A percentile compares a stretch with the other conserved stretches of the same genome.
phyloP scores from a whole-genome alignment of 2,329 filamentous ascomycete species.

The Nigrospora osmanthi region DNA sequence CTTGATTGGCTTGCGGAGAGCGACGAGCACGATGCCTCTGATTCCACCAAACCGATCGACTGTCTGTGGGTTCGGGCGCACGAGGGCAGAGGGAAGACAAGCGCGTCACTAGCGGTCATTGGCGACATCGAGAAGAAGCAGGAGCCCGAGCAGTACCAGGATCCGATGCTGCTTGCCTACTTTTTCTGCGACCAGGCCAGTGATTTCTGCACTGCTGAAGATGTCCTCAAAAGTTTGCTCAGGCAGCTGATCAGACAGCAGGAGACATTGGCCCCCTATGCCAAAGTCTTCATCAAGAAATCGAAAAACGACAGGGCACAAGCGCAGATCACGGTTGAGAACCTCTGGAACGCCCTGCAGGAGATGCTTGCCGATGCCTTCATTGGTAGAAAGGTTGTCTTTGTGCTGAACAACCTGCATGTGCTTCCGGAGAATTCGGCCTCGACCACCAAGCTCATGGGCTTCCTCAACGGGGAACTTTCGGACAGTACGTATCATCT shows the following conservation, averaged over 20 bases:
- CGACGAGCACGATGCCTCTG: background rate
- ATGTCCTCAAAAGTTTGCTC: constrained; percentile 30
- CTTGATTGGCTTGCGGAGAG: constrained; percentile 23
- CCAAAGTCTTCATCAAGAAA: constrained; percentile 24
- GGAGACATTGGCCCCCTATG: constrained; percentile 23
- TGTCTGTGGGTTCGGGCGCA: constrained; percentile 31
- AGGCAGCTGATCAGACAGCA: constrained; percentile 28
- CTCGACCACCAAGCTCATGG: constrained; percentile 26
- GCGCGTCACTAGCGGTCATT: constrained; percentile 28
- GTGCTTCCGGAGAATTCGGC: constrained; percentile 25
- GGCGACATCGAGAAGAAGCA: constrained; percentile 23
- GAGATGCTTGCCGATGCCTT: constrained; percentile 31
- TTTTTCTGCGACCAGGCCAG: constrained; percentile 30
- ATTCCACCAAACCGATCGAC: constrained; percentile 13
- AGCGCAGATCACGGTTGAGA: constrained; percentile 26
- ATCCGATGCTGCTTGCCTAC: constrained; percentile 26
- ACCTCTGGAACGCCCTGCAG: constrained; percentile 31
- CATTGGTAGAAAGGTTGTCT: constrained; percentile 26
- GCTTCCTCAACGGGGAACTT: constrained; percentile 21
- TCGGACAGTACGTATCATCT: constrained; percentile 5
- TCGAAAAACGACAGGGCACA: constrained; percentile 18
- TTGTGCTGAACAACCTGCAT: constrained; percentile 33
- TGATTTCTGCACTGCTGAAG: constrained; percentile 31
- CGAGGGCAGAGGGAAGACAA: constrained; percentile 33
- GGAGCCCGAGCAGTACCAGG: constrained; percentile 11